Evolutionary conservation across 192 early-diverging fungal genomes (phyloP).

Genomic region (Chytriomyces hyalinus): DNA sequence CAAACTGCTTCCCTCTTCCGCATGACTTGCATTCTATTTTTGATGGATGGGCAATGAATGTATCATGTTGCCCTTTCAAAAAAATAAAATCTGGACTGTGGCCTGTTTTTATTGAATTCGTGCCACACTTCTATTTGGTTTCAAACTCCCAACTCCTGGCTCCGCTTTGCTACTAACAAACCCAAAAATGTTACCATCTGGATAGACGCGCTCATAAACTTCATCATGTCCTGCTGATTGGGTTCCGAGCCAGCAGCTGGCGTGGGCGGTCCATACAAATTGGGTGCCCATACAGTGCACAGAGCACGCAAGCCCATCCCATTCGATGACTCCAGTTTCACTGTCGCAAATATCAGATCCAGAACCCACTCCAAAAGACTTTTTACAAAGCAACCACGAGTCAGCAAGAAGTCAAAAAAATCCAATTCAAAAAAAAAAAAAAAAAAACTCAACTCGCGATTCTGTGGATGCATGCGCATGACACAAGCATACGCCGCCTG

Average conservation of each 20-base stretch:
- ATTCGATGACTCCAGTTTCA: slow-evolving; percentile 10
- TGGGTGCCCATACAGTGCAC: slow-evolving; percentile 32
- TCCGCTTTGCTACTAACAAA: slow-evolving; percentile 29
- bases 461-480: slow-evolving; percentile 10
- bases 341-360: slow-evolving; percentile 27
- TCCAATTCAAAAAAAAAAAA: not conserved
- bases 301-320: slow-evolving; percentile 26
- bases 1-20: not conserved
- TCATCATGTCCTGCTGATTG: not conserved
- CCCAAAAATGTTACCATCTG: slow-evolving; percentile 31
- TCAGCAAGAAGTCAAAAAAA: not conserved
- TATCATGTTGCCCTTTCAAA: not conserved
- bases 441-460: slow-evolving; percentile 16
- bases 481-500: slow-evolving; percentile 7
- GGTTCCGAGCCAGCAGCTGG: not conserved
- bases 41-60: not conserved
- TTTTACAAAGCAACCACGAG: no score
- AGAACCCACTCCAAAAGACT: slow-evolving; percentile 37
- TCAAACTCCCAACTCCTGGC: slow-evolving; percentile 23
- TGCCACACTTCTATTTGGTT: not conserved
- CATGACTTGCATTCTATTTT: not conserved
- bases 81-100: not conserved
- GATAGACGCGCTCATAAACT: slow-evolving; percentile 18
- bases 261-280: slow-evolving; percentile 15
- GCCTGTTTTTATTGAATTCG: no score